Evolutionary conservation across 2,329 filamentous ascomycete genomes (phyloP), one percentile per base, ranked within the genome.

Genomic region (Beauveria sp.): DNA sequence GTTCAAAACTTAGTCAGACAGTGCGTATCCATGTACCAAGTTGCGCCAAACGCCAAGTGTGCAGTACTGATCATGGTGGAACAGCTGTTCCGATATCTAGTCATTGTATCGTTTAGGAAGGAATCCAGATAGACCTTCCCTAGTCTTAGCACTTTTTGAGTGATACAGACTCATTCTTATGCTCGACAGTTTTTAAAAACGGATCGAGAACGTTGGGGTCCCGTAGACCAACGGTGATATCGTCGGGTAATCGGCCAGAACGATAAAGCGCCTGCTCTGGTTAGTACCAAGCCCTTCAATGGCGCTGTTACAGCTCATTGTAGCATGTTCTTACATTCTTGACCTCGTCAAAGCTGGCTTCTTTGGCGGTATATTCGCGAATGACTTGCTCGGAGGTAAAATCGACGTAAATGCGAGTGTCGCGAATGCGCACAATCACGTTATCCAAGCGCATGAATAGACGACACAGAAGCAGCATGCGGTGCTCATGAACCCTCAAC

Each of bases 371-470:
- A 70, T 96, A 97, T 76, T 99, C 93, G 65, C 93, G 81, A 34
- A 96, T 88, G 34, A 98, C 88, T 70, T 90, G 85, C 56, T 88
- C 84, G 20, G 82, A 86, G 48, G 80, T 84, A 72, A 98, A 96
- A 72, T 99, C 95, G 61, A 97, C 85, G 73, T 96, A 99, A 40
- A 99, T 81, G 65, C 95, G 82, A 1, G 93, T 98, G 72, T 99
- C 95, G 61, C 93, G 83, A 62, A 99, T 84, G 62, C 95, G 83
- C 63, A 97, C 84, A 49, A 99, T 71, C 51, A 99, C 95, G 69
- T 91, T 89, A 70, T 99, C 95, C 45, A 99, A 80, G 63, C 95
- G 83, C 88, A 99, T 90, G 75, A 96, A 99, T 72, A 97, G 88
- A 26, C 95, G 83, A 66, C 85, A 86, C 3, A 99, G 83, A 64